These are phyloP conservation scores for Thalassiosira ordinaria DNA, from an alignment of 352 stramenopile species.

Conservation along the genomic window DNA sequence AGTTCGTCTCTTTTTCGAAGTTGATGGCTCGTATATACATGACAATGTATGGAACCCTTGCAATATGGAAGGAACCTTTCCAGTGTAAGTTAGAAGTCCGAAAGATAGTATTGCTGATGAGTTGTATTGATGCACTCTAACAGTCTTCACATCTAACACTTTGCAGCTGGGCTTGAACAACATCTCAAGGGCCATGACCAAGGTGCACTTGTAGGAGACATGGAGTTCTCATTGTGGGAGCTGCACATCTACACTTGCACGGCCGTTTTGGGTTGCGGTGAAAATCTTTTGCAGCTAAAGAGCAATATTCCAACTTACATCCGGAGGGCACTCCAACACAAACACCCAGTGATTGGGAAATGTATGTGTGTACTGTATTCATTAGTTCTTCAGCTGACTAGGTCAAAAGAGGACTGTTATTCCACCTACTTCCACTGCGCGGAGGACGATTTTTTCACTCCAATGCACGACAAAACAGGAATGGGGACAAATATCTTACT, in stretches of 20 bases:
- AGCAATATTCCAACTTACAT: conserved; percentile 10
- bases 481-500: too few relatives aligned
- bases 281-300: conserved; percentile 10
- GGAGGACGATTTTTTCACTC: too few relatives aligned
- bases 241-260: conserved; percentile 22
- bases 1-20: too few relatives aligned
- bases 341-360: too few relatives aligned
- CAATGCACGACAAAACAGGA: too few relatives aligned
- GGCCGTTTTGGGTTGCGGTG: conserved; percentile 34
- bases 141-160: background rate
- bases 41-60: conserved; percentile 37
- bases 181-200: conserved; percentile 46
- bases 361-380: too few relatives aligned
- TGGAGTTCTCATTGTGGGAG: conserved; percentile 28
- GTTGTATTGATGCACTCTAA: too few relatives aligned
- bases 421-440: too few relatives aligned
- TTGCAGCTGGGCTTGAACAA: conserved; percentile 33
- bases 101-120: background rate
- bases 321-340: conserved; percentile 30
- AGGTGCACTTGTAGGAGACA: conserved; percentile 25
- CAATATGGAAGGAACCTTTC: conserved; percentile 46
- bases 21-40: conserved; percentile 50
- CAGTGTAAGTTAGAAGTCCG: conserved; percentile 12
- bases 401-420: too few relatives aligned
- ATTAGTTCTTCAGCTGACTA: too few relatives aligned